Evolutionary conservation across 139 green algal species (phyloP).

Genomic region (Chlorella sorokiniana): DNA sequence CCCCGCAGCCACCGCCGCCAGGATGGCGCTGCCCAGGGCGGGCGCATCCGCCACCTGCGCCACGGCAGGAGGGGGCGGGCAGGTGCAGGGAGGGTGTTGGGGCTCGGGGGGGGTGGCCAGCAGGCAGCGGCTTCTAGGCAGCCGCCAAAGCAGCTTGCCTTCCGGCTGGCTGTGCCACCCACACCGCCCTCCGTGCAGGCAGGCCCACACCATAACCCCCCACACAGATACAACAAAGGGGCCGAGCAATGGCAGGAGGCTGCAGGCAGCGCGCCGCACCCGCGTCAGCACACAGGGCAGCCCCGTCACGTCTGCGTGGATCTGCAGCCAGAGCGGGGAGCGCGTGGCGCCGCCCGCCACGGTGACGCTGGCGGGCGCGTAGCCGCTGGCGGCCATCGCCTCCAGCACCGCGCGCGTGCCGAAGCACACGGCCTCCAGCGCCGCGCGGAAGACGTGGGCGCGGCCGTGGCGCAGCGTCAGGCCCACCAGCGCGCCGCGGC

Average conservation of each 20-base stretch:
- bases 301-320: constrained; percentile 75
- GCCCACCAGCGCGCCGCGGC: constrained; percentile 68
- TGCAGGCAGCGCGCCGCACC: not conserved
- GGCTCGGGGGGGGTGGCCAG: not conserved
- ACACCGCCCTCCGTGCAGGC: too few relatives aligned
- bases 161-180: too few relatives aligned
- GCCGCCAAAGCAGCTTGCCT: too few relatives aligned
- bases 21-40: constrained; percentile 75
- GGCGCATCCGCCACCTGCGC: constrained; percentile 59
- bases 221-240: not conserved
- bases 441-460: constrained; percentile 75
- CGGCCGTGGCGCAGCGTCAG: constrained; percentile 73
- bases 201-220: too few relatives aligned
- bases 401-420: constrained; percentile 76
- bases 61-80: not conserved
- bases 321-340: constrained; percentile 79
- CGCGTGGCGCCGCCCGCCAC: constrained; percentile 66
- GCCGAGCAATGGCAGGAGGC: not conserved
- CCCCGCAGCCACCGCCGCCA: constrained; percentile 67
- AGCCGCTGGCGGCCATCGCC: constrained; percentile 64
- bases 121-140: not conserved
- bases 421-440: constrained; percentile 74
- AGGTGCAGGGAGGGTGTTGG: not conserved
- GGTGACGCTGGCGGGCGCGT: constrained; percentile 53
- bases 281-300: constrained; percentile 74